Evolutionary conservation across 768 basidiomycete genomes (phyloP), one percentile per base, ranked within the genome.

Genomic region (Mycena epipterygia): DNA sequence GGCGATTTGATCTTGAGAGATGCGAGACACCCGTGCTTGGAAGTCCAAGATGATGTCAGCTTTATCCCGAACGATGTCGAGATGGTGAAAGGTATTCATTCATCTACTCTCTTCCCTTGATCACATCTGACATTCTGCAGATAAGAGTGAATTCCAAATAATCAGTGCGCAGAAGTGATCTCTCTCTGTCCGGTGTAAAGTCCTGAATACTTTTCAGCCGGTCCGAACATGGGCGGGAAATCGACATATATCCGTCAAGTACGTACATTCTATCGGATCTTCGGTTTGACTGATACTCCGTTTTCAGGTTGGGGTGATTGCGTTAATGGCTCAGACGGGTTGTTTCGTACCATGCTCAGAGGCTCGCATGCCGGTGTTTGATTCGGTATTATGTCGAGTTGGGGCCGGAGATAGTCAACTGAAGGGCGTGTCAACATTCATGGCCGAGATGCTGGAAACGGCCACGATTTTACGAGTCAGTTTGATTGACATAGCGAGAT

Each of bases 371-470:
- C 98, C 98, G 0, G 90, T 99, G 60, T 99, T 99, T 68, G 98
- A 99, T 80, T 98, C 96, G 3, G 91, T 99, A 49, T 82, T 99
- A 14, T 98, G 97, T 66, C 88, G 98, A 71, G 97, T 99, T 2
- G 98, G 98, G 12, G 98, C 98, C 0, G 98, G 98, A 0, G 98
- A 99, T 79, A 97, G 95, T 79, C 97, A 99, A 78, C 83, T 99
- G 51, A 99, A 98, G 80, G 98, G 98, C 14, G 95, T 99, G 0
- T 97, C 96, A 29, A 99, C 97, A 0, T 99, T 99, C 80, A 99
- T 99, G 97, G 97, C 96, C 2, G 98, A 99, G 81, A 99, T 99
- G 98, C 87, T 99, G 32, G 98, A 99, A 80, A 99, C 97, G 0
- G 97, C 98, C 0, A 95, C 94, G 0, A 99, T 99, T 75, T 87